Base-by-base conservation (phyloP, 2,329 filamentous ascomycete genomes). In the Juglanconis sp. region DNA sequence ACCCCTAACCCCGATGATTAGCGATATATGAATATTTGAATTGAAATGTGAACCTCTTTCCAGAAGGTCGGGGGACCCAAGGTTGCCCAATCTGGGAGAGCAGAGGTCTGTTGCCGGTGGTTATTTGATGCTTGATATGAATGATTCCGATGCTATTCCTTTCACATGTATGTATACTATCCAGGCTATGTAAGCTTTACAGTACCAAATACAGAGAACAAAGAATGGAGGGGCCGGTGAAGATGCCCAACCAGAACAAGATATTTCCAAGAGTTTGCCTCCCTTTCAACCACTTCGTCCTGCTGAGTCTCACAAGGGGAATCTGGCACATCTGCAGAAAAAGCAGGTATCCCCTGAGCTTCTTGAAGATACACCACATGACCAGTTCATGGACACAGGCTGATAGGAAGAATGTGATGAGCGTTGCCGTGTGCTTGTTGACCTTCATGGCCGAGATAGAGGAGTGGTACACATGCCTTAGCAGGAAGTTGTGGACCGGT, bases 321-420 rank as follows among this genome's bases (percentile, higher is more conserved):
- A 93, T 72, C 73, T 94, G 90, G 64, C 80, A 80, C 83, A 94
- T 86, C 71, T 93, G 90, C 68, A 90, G 73, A n/a, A 85, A 75
- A 30, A 92, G 81, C 50, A 92, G 73, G 67, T 92, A 92, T 0
- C 89, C 89, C 44, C 89, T 78, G 9, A 92, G 79, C 73, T 91
- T 92, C 72, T 88, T 88, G 72, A 93, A 93, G 38, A 93, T 79
- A 65, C 89, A 90, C 78, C 87, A 89, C 90, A 92, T 92, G 68
- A 92, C 82, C 50, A 92, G 76, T 72, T 93, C 90, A 68, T 92
- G 89, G 24, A 90, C 80, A 64, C 87, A 81, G 0, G 89, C 88
- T 7, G 84, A 88, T 17, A 92, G 76, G 65, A 91, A 80, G 69
- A 92, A 92, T 0, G 89, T 92, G 49, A 91, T 86, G 56, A 92